These are phyloP conservation scores for Cyclotella sp. DNA, from an alignment of 108 stramenopile genomes.

Conservation along the genomic window DNA sequence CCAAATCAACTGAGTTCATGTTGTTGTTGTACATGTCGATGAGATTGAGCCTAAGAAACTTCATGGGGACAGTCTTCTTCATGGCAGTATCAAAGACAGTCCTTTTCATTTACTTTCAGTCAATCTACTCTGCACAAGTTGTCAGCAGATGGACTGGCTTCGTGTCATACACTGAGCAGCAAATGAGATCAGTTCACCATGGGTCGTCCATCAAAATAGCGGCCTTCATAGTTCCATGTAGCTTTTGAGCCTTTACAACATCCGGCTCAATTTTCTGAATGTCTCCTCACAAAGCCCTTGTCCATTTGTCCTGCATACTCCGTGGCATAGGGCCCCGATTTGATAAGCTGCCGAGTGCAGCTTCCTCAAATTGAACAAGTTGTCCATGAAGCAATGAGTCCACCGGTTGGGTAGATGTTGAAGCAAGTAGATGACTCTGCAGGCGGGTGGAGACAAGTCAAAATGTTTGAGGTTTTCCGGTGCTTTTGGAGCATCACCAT, in stretches of 20 bases:
- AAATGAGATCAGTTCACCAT: conserved; percentile 22
- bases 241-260: no score
- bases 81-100: no score
- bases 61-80: conserved; percentile 12
- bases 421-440: no score
- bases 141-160: no score
- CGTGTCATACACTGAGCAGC: no score
- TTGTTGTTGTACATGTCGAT: conserved; percentile 49
- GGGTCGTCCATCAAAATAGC: conserved; percentile 11
- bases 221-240: conserved; percentile 19
- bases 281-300: no score
- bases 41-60: conserved; percentile 11
- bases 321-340: conserved; percentile 38
- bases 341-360: conserved; percentile 62
- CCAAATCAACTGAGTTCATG: conserved; percentile 49
- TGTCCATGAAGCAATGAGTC: conserved; percentile 52
- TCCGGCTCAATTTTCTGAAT: no score
- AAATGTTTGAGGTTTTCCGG: no score
- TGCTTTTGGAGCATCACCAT: conserved; percentile 42
- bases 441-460: no score
- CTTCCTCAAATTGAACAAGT: conserved; percentile 61
- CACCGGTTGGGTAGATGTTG: conserved; percentile 43
- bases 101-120: conserved; percentile 44
- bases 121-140: conserved; percentile 15
- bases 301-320: no score